Conservation (phyloP, 192 early-diverging fungal species). For the Allomyces arbusculus region DNA sequence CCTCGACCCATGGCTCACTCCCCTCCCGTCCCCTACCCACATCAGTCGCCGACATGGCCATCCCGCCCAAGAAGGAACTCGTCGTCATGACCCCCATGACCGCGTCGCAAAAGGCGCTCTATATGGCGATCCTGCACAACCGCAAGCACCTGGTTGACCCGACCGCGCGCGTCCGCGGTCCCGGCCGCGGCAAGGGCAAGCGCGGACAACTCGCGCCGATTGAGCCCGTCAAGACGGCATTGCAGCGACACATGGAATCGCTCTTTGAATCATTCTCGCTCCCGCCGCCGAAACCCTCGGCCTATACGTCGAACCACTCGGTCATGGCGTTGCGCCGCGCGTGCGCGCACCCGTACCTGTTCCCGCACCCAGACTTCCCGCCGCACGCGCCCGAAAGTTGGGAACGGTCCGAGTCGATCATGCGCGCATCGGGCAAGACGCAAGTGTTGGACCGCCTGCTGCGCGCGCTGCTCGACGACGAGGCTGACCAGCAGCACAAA, state of each 20-base stretch:
- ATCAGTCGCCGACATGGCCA: not conserved
- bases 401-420: conserved; percentile 27
- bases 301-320: not conserved
- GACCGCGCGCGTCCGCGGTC: too few species aligned
- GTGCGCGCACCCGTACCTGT: conserved; percentile 92
- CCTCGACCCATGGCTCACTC: not conserved
- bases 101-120: not conserved
- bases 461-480: conserved; percentile 40
- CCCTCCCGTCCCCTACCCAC: not conserved
- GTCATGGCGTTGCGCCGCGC: conserved; percentile 86
- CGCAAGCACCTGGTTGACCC: too few species aligned
- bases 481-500: conserved; percentile 45
- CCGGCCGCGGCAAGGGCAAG: too few species aligned
- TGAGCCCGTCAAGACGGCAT: not conserved
- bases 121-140: not conserved
- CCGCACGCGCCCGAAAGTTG: conserved; percentile 36
- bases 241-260: not conserved
- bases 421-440: conserved; percentile 71
- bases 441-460: conserved; percentile 62
- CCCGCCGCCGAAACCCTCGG: not conserved
- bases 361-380: conserved; percentile 38
- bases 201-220: too few species aligned
- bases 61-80: not conserved
- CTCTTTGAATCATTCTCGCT: not conserved
- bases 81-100: not conserved